Conservation (phyloP, 1,139 yeast species). For the Diutina sp. region DNA sequence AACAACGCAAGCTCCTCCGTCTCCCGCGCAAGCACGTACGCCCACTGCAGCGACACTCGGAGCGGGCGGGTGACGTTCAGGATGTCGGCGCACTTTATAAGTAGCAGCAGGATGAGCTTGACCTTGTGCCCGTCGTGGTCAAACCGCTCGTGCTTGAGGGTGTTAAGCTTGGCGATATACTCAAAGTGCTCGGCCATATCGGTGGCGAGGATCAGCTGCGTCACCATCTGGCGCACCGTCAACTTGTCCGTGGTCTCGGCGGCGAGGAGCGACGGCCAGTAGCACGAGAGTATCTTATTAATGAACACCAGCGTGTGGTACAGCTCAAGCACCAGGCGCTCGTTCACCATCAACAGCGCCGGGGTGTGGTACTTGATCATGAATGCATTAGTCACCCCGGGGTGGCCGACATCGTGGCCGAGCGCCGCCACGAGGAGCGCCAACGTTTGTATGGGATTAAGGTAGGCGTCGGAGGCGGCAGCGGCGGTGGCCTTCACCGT, state of each 20-base stretch:
- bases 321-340: slow-evolving; percentile 66
- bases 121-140: slow-evolving; percentile 16
- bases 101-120: slow-evolving; percentile 45
- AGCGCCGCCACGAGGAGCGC: slow-evolving; percentile 68
- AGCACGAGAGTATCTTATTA: slow-evolving; percentile 39
- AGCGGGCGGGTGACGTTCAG: slow-evolving; percentile 82
- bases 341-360: slow-evolving; percentile 47
- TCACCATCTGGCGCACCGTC: slow-evolving; percentile 18
- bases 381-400: slow-evolving; percentile 81
- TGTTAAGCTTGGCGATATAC: slow-evolving; percentile 41
- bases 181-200: slow-evolving; percentile 89
- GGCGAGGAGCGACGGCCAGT: slow-evolving; percentile 47
- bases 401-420: slow-evolving; percentile 96
- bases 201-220: slow-evolving; percentile 61
- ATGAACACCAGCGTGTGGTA: slow-evolving; percentile 68
- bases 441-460: slow-evolving; percentile 37
- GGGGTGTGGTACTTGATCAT: slow-evolving; percentile 54
- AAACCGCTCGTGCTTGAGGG: slow-evolving; percentile 6
- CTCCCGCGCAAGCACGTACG: slow-evolving; percentile 61
- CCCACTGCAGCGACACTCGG: slow-evolving; percentile 76
- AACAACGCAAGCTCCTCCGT: slow-evolving; percentile 55
- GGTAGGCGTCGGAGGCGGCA: slow-evolving; percentile 5
- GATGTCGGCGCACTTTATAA: slow-evolving; percentile 89
- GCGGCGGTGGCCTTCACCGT: neutral
- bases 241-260: slow-evolving; percentile 8